Base-by-base conservation (phyloP, 495 filamentous ascomycete species). In the Aspergillus ellipticus region DNA sequence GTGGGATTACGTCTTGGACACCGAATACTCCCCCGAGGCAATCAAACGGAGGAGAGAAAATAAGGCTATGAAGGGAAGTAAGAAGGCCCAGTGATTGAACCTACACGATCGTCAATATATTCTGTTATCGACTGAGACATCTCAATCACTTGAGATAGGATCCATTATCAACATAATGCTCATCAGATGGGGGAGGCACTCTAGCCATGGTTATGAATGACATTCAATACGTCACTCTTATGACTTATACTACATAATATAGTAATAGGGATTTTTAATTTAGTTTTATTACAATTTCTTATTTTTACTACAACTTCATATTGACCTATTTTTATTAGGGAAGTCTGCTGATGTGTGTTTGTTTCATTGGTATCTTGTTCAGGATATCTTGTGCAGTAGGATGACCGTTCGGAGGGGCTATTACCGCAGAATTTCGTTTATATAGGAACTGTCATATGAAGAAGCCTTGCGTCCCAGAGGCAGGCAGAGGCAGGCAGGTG, bases 1-100 rank as follows among this genome's bases (percentile, higher is more conserved):
- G 95, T 97, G 95, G 94, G 94, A 98, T 73, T 94, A 88, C 69
- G 59, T 88, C 58, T 81, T 97, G 53, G 92, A 97, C 72, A 98
- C 94, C 49, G 92, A 98, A 78, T 89, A 90, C 59, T 89, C 88
- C 35, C 85, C 89, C 4, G 94, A 94, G 69, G 89, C 94, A 8
- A 79, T 87, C 42, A 92, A 91, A 82, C 83, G 80, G 60, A 85
- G 93, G 65, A 82, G 92, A 37, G 92, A 95, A 73, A 82, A 81
- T 64, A 94, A 90, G 79, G 50, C 85, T 28, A 84, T 76, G 15
- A 78, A 86, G 67, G 74, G 78, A 54, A 67, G 74, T 15, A 88
- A 88, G 75, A 92, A 77, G 60, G 60, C 64, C 11, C 65, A 73
- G 54, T 74, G 51, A 66, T 22, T 4, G 1, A 48, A 1, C 1